Base-by-base conservation (phyloP, 2,329 filamentous ascomycete species). In the Corynespora cassiicola region DNA sequence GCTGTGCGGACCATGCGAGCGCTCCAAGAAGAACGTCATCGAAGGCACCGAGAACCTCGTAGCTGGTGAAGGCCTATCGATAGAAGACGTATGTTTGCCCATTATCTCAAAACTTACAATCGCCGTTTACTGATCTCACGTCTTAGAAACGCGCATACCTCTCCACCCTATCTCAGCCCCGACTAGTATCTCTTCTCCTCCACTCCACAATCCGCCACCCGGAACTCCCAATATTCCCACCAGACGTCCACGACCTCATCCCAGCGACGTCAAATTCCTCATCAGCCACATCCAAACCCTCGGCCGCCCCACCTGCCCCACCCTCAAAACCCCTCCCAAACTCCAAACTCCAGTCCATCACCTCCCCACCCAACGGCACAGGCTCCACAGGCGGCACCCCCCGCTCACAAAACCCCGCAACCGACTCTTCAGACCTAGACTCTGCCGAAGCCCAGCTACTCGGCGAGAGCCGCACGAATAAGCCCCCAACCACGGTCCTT, bases 131-230 rank as follows among this genome's bases (percentile, higher is more conserved):
- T n/a, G n/a, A n/a, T n/a, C n/a, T n/a, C n/a, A 25, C 6, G 7
- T 25, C 6, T 62, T 63, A 87, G 75, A 84, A 81, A 73, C 78
- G 78, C 25, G 71, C 75, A 20, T 88, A 88, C 59, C 74, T 90
- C 36, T 76, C 76, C 1, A 75, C 75, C 9, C 74, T 89, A 19
- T 71, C 85, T 2, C 79, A 82, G 48, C 67, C 75, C 7, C 75
- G 83, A 24, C 74, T 91, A 1, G 79, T 89, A 30, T 78, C 79
- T 36, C 75, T 90, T 18, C 72, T 90, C 22, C 73, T 88, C 42
- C 77, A 79, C 46, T 76, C 82, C 41, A 80, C 80, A 18, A 77
- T 78, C 30, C 65, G 80, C 2, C 76, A 87, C 44, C 84, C 86
- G 3, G 77, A 83, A 36, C 71, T 90, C 5, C 80, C 85, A 5